Evolutionary conservation across 768 basidiomycete genomes (phyloP), one percentile per base, ranked within the genome.

Genomic region (Fomitopsis serialis): DNA sequence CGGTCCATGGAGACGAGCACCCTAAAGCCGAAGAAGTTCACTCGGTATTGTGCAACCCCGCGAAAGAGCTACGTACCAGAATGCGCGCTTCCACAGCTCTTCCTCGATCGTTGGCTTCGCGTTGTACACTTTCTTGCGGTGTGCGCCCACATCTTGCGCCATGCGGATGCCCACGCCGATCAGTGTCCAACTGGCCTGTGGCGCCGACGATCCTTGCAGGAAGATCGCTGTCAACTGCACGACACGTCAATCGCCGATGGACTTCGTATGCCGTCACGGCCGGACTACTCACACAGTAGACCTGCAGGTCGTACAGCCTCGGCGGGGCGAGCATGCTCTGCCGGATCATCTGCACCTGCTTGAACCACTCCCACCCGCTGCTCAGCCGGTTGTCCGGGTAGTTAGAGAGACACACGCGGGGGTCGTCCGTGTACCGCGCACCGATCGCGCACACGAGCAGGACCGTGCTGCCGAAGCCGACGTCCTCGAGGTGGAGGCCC

Each of bases 91-190:
- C 81, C 86, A 88, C 21, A 87, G 72, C 64, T 92, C 89, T 51
- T 84, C 78, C 57, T 90, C 85, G 6, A 72, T 68, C 11, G 70
- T 76, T 11, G 74, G 74, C 8, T 63, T 55, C 12, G 63, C 57
- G 49, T 68, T 71, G 25, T 76, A 70, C 17, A 73, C 68, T 55
- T 66, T 72, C 54, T 74, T 72, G 29, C 82, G 73, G 66, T 92
- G 91, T 1, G 81, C 85, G 25, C 91, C 83, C 36, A 89, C 79
- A 57, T 93, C 89, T 63, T 89, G 83, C 1, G 83, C 80, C 46
- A 84, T 71, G 2, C 88, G 82, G 29, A 92, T 67, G n/a, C 83
- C 86, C 40, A 85, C 69, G 0, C 79, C 85, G 29, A 80, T 66
- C 34, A 82, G 63, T 10, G 78, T 74, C 84, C 84, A 87, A 44